Base-by-base conservation (phyloP, 2,329 filamentous ascomycete genomes). In the Hypoxylon sp. region DNA sequence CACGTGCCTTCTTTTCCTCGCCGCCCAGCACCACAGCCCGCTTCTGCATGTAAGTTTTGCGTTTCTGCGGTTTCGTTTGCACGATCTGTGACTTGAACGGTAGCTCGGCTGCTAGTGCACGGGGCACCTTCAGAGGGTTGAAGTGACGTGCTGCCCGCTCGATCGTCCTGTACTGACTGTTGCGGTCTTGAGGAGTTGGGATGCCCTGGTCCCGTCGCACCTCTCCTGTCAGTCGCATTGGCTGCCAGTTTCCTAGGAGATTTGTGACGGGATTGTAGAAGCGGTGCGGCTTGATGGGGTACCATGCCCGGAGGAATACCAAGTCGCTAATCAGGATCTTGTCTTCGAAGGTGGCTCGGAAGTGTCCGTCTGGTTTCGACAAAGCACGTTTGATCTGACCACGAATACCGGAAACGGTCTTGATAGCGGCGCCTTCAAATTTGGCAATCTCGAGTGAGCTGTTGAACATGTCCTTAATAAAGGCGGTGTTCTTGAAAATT, bases 401-500 rank as follows among this genome's bases (percentile, higher is more conserved):
- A 46, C 96, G 89, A 68, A 99, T 90, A 58, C 97, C 97, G 0
- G 94, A 98, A 24, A 99, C 97, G 0, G 97, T 99, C 78, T 94
- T 94, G 82, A 99, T 95, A 62, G 93, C 90, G 9, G 96, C 96
- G 64, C 96, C 96, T 83, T 99, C 96, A 77, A 99, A 99, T 79
- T 98, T 99, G 76, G 96, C 95, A 72, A 99, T 96, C 79, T 99
- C 96, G 46, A 99, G 90, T 0, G 94, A 87, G 0, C 92, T 91
- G 78, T 89, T 94, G 86, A 99, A 99, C 96, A 99, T 99, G 82
- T 97, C 94, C 81, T 96, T 97, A 83, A 99, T 94, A 79, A 99
- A 99, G 42, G 96, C 94, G 0, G 96, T 99, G 84, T 99, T 99
- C 82, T 97, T 97, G 89, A 97, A 98, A 81, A 98, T 97, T 84